Conservation (phyloP, 108 stramenopile genomes). For the Cyclotella choctawhatcheeana region DNA sequence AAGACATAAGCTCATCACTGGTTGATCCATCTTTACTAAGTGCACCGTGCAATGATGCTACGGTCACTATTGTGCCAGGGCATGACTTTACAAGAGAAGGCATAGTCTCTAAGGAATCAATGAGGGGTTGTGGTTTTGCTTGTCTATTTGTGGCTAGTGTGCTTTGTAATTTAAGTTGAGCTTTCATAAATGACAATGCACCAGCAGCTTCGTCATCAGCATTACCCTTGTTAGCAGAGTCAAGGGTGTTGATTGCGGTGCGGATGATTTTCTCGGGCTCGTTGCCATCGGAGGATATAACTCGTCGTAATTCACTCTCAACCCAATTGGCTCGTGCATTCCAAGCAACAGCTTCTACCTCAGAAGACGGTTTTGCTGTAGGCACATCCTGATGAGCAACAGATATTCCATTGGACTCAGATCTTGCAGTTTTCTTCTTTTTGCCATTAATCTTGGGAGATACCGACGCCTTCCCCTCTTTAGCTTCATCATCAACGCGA, state of each 20-base stretch:
- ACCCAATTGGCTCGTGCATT: slow-evolving; percentile 43
- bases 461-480: background rate
- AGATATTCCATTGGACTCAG: background rate
- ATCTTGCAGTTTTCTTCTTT: slow-evolving; percentile 27
- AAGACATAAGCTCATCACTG: slow-evolving; percentile 32
- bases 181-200: slow-evolving; percentile 26
- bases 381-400: slow-evolving; percentile 32
- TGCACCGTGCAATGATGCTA: slow-evolving; percentile 54
- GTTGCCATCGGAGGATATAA: slow-evolving; percentile 16
- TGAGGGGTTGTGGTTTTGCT: slow-evolving; percentile 18
- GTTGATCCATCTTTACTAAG: slow-evolving; percentile 18
- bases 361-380: slow-evolving; percentile 39
- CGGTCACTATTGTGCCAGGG: slow-evolving; percentile 63
- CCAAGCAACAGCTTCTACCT: slow-evolving; percentile 42
- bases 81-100: slow-evolving; percentile 55
- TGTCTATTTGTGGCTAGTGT: slow-evolving; percentile 18
- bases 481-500: slow-evolving; percentile 24
- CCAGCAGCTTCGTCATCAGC: slow-evolving; percentile 15
- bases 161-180: slow-evolving; percentile 43
- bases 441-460: slow-evolving; percentile 32
- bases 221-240: slow-evolving; percentile 1
- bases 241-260: slow-evolving; percentile 31
- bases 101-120: slow-evolving; percentile 61
- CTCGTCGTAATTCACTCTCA: slow-evolving; percentile 40
- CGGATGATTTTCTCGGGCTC: slow-evolving; percentile 25